Conservation (phyloP, 805 yeast genomes). For the Schwanniomyces pseudopolymorphus region DNA sequence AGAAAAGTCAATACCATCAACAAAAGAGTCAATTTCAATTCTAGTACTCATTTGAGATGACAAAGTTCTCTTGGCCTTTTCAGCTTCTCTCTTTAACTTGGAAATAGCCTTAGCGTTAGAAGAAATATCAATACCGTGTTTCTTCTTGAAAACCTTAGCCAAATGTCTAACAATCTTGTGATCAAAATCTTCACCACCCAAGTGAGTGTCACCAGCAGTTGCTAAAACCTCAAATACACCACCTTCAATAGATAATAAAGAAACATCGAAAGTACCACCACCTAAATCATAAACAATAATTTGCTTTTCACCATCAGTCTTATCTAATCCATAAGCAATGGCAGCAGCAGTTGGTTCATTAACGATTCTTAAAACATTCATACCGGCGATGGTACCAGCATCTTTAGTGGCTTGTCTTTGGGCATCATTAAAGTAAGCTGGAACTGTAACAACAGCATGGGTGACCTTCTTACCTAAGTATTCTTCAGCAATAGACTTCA, state of each 20-base stretch:
- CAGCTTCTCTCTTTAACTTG: slow-evolving; percentile 49
- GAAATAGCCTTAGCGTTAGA: slow-evolving; percentile 42
- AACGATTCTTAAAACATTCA: slow-evolving; percentile 85
- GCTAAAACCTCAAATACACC: slow-evolving; percentile 50
- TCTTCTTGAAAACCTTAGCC: slow-evolving; percentile 44
- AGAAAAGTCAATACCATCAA: slow-evolving; percentile 49
- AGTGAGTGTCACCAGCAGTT: slow-evolving; percentile 52
- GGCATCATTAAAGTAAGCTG: slow-evolving; percentile 95
- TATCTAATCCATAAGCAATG: slow-evolving; percentile 51
- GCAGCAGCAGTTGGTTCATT: slow-evolving; percentile 85
- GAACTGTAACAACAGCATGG: slow-evolving; percentile 90
- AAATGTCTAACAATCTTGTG: slow-evolving; percentile 44
- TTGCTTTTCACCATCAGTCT: slow-evolving; percentile 56
- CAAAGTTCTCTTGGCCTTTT: slow-evolving; percentile 50
- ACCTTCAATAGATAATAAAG: slow-evolving; percentile 57
- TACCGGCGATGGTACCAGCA: slow-evolving; percentile 90
- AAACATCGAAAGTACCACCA: slow-evolving; percentile 73
- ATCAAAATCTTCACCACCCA: slow-evolving; percentile 53
- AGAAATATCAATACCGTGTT: slow-evolving; percentile 43
- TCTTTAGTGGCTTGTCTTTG: slow-evolving; percentile 98
- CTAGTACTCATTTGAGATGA: slow-evolving; percentile 44
- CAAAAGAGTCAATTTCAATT: slow-evolving; percentile 47
- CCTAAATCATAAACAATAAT: slow-evolving; percentile 50
- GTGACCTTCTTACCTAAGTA: slow-evolving; percentile 38
- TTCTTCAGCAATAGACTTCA: slow-evolving; percentile 74